Conservation (phyloP, 352 stramenopile species). For the Globisporangium lucens region DNA sequence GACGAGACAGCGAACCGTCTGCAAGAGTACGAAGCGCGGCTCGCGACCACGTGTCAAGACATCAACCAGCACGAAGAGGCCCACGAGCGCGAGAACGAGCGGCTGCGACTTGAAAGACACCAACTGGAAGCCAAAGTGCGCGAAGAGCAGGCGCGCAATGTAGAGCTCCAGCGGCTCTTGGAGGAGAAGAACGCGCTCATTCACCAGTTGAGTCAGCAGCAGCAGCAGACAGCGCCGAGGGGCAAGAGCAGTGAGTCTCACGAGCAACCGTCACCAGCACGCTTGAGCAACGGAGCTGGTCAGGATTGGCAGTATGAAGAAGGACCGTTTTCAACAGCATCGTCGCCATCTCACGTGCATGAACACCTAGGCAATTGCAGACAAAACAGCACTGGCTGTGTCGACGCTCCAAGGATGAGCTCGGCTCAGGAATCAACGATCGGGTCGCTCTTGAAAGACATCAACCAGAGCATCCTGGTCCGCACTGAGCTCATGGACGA, state of each 20-base stretch:
- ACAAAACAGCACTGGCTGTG: too few species aligned
- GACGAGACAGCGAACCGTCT: slow-evolving; percentile 65
- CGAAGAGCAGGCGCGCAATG: slow-evolving; percentile 49
- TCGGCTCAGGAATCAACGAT: not conserved
- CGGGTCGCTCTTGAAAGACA: slow-evolving; percentile 11
- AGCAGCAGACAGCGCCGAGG: slow-evolving; percentile 12
- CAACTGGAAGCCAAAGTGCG: slow-evolving; percentile 37
- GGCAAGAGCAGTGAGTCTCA: too few species aligned
- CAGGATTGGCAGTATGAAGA: not conserved
- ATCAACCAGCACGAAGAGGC: slow-evolving; percentile 72
- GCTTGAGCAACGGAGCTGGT: not conserved
- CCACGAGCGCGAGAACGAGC: slow-evolving; percentile 50
- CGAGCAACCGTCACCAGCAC: not conserved
- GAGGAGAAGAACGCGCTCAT: slow-evolving; percentile 76
- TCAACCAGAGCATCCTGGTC: slow-evolving; percentile 10
- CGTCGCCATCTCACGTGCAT: too few species aligned
- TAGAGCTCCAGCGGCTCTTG: slow-evolving; percentile 50
- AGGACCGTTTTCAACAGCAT: not conserved
- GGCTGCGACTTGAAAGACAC: slow-evolving; percentile 32
- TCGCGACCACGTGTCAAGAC: slow-evolving; percentile 63
- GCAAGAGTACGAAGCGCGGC: slow-evolving; percentile 69
- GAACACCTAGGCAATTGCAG: too few species aligned
- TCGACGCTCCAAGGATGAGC: too few species aligned
- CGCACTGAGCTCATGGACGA: not conserved
- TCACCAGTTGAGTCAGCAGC: slow-evolving; percentile 31